phyloP scores from a whole-genome alignment of 306 rosid species.

The Canavalia ensiformis region DNA sequence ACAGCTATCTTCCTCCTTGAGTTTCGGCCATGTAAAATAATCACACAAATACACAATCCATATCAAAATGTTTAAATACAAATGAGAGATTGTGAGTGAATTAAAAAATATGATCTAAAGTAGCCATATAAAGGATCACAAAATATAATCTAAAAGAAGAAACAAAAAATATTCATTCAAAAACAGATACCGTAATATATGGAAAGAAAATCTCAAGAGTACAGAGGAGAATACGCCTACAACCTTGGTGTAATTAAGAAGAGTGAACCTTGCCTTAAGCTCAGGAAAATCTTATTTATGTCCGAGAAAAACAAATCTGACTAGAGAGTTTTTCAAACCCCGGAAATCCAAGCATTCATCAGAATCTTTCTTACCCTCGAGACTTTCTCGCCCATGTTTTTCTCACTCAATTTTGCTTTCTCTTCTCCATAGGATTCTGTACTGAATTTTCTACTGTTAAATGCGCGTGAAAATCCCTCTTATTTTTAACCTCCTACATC shows the following conservation, averaged over 20 bases:
- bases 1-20: no score
- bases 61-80: neutral
- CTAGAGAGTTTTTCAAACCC: constrained; percentile 43
- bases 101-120: constrained; percentile 39
- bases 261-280: constrained; percentile 30
- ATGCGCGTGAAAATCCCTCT: constrained; percentile 31
- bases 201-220: constrained; percentile 53
- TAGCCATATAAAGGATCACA: constrained; percentile 49
- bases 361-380: constrained; percentile 58
- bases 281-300: constrained; percentile 46
- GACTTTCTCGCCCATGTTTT: constrained; percentile 50
- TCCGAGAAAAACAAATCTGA: constrained; percentile 40
- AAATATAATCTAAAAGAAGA: constrained; percentile 53
- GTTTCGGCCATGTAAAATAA: constrained; percentile 22
- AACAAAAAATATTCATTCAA: constrained; percentile 52
- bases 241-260: constrained; percentile 39
- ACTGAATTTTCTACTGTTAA: neutral
- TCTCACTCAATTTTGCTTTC: constrained; percentile 43
- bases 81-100: constrained; percentile 13
- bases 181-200: constrained; percentile 43
- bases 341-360: constrained; percentile 68
- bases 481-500: constrained; percentile 34
- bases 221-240: constrained; percentile 35
- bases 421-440: constrained; percentile 41
- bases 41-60: constrained; percentile 11